Percentiles rank a stretch among this genome's conserved stretches.
Evolutionary conservation across 2,329 filamentous ascomycete species (phyloP).

Genomic region (Fusarium musae): DNA sequence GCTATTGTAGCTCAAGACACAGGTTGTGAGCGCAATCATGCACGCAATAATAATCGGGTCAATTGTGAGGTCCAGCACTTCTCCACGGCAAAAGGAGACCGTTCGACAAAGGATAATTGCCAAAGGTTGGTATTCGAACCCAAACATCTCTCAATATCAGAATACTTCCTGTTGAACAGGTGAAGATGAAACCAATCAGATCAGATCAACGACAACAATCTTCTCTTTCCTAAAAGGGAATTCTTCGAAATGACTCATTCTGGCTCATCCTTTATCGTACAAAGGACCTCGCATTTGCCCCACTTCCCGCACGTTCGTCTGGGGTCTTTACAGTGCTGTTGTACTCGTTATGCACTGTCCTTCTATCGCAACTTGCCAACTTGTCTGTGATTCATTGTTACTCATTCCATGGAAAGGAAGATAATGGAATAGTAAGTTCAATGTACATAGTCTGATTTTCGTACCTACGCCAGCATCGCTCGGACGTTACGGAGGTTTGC

Average conservation of each 20-base stretch:
- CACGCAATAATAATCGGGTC: too few relatives aligned
- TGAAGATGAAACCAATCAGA: not conserved
- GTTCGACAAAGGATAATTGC: not conserved
- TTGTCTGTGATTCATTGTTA: constrained; percentile 42
- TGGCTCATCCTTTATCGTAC: constrained; percentile 44
- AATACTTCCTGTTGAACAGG: not conserved
- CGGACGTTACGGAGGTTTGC: not conserved
- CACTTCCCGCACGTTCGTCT: constrained; percentile 5
- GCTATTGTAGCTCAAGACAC: not conserved
- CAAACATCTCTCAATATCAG: constrained; percentile 1
- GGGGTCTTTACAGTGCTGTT: constrained; percentile 10
- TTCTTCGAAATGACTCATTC: constrained; percentile 48
- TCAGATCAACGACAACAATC: not conserved
- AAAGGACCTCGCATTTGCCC: not conserved
- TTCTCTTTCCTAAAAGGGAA: constrained; percentile 28
- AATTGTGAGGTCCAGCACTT: not conserved
- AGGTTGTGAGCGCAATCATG: too few relatives aligned
- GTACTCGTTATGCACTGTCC: constrained; percentile 14
- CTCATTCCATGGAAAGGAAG: constrained; percentile 25
- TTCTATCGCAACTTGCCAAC: constrained; percentile 12
- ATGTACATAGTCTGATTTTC: not conserved
- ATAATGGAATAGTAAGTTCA: not conserved
- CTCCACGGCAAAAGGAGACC: not conserved
- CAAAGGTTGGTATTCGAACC: constrained; percentile 4
- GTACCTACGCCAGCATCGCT: not conserved